A percentile compares a stretch with the other conserved stretches of the same genome.
phyloP scores from a whole-genome alignment of 768 basidiomycete species.

The Lactifluus subvellereus region DNA sequence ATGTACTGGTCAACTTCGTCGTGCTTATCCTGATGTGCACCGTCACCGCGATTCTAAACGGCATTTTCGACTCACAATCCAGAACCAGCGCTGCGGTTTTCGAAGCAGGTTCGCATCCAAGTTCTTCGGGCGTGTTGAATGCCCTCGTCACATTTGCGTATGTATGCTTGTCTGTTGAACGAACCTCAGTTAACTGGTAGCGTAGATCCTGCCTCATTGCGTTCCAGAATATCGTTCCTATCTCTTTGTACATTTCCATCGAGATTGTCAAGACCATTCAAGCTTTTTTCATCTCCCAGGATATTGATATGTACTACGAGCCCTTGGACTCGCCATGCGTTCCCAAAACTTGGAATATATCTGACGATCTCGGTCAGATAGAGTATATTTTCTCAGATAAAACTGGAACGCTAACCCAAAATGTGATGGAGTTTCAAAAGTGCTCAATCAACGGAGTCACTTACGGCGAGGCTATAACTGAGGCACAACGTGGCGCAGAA shows the following conservation, averaged over 20 bases:
- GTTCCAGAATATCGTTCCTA: constrained; percentile 96
- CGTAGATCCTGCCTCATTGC: constrained; percentile 84
- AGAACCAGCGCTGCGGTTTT: constrained; percentile 68
- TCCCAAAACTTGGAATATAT: constrained; percentile 98
- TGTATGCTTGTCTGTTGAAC: constrained; percentile 31
- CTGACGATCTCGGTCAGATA: constrained; percentile 97
- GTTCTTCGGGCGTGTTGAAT: constrained; percentile 57
- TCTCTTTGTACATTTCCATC: constrained; percentile 94
- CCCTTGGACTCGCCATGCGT: constrained; percentile 83
- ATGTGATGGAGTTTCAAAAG: constrained; percentile 98
- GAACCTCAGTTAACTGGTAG: constrained; percentile 1
- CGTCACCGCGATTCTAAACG: constrained; percentile 69
- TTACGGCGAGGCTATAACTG: constrained; percentile 93
- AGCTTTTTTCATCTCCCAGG: constrained; percentile 94
- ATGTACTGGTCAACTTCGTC: constrained; percentile 90
- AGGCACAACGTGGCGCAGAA: constrained; percentile 90
- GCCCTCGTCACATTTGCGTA: constrained; percentile 88
- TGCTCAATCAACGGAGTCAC: constrained; percentile 79
- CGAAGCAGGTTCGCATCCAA: constrained; percentile 60
- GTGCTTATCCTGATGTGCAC: constrained; percentile 74
- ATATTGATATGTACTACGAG: constrained; percentile 93
- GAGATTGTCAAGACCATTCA: constrained; percentile 98
- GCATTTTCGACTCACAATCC: constrained; percentile 53
- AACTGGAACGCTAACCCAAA: constrained; percentile 96
- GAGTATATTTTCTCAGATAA: constrained; percentile 95